phyloP scores from a whole-genome alignment of 176 grass and related monocot species.

The maize (Zea mays) region Zm-B73-REFERENCE-NAM-5.0 NC_050099.1:155903501-155904000 shows the following conservation, averaged over 20 bases:
- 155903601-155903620: constrained; percentile 99
- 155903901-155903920: constrained; percentile 88
- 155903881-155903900: constrained; percentile 94
- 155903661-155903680: constrained; percentile 98
- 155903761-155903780: constrained; percentile 9
- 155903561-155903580: constrained; percentile 9
- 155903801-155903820: constrained; percentile 71
- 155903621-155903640: constrained; percentile 88
- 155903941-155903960: constrained; percentile 87
- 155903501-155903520: background rate
- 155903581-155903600: constrained; percentile 35
- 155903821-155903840: constrained; percentile 95
- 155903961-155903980: constrained; percentile 84
- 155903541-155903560: constrained; percentile 13
- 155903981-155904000: constrained; percentile 98
- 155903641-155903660: constrained; percentile 95
- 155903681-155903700: constrained; percentile 95
- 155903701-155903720: constrained; percentile 77
- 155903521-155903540: constrained; percentile 10
- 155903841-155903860: constrained; percentile 93
- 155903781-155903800: constrained; percentile 20
- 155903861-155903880: constrained; percentile 87
- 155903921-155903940: constrained; percentile 94
- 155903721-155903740: constrained; percentile 83
- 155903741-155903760: constrained; percentile 36